Base-by-base conservation (phyloP, 176 grass and related monocot genomes). In the Cenchrus fungigraminus region DNA sequence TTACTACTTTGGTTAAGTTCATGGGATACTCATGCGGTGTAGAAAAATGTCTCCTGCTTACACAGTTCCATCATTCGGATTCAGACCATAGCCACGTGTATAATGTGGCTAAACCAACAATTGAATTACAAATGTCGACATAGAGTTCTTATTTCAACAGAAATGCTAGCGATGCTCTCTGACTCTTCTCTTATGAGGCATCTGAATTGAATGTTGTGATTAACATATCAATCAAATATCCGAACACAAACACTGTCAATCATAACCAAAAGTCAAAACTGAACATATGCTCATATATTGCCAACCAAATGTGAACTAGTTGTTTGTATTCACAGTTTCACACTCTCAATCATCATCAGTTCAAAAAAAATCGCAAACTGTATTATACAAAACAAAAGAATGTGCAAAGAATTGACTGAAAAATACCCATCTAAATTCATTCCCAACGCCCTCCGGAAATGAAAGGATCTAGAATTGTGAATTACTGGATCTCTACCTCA, bases 401-500 rank as follows among this genome's bases (percentile, higher is more conserved):
- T 80, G 31, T 69, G 31, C 12, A 81, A 17, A 68, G 37, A 40
- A 56, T 6, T n/a, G n/a, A 73, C 49, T 44, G 34, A 12, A 60
- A 62, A 73, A 59, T 46, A 14, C 54, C 68, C 80, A 82, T 82
- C 68, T 8, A 73, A 73, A 50, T 63, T 14, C 16, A 1, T 31
- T 57, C 55, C 31, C 1, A 50, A 9, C 15, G 28, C 52, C 14
- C 56, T 82, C 40, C 49, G 6, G 5, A 60, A 29, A 19, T 25
- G 29, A 6, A 34, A 34, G 15, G 45, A 40, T 40, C 37, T 4
- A 2, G 49, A 31, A 40, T 40, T 52, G 22, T 28, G 20, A 17
- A 8, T 58, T 7, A 58, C 17, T 20, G 17, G 14, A 37, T 49
- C 51, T 66, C 45, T 51, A 46, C 31, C 9, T 59, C 8, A 12